Evolutionary conservation across 1,284 basidiomycete genomes (phyloP).

Genomic region (Bjerkandera adusta): DNA sequence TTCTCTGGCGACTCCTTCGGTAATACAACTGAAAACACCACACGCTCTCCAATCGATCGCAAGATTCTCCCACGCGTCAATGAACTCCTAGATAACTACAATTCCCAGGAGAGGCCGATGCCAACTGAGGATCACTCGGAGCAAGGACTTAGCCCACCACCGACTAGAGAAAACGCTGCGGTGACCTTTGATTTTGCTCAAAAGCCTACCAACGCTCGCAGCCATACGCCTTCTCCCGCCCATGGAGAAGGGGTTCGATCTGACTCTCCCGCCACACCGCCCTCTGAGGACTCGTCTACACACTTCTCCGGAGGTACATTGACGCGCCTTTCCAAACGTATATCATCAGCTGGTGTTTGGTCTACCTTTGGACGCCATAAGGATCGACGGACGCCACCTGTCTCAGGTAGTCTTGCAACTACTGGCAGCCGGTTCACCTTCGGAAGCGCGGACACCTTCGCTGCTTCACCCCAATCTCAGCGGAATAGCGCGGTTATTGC

Average conservation of each 20-base stretch:
- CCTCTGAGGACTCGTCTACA: slow-evolving; percentile 1
- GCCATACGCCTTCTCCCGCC: neutral
- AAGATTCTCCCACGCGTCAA: slow-evolving; percentile 25
- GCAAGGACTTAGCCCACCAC: slow-evolving; percentile 25
- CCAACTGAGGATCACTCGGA: too few relatives aligned
- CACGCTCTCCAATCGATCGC: slow-evolving; percentile 12
- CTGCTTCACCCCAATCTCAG: slow-evolving; percentile 15
- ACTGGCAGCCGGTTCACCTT: slow-evolving; percentile 21
- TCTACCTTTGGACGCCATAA: slow-evolving; percentile 41
- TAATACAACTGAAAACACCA: neutral
- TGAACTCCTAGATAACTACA: slow-evolving; percentile 23
- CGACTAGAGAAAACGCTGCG: too few relatives aligned
- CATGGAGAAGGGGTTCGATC: neutral
- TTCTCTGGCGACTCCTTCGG: neutral
- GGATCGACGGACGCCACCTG: slow-evolving; percentile 11
- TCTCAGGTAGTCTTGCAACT: slow-evolving; percentile 11
- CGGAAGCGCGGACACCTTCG: slow-evolving; percentile 23
- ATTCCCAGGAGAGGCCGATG: slow-evolving; percentile 15
- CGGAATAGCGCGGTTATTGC: slow-evolving; percentile 14
- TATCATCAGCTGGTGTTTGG: slow-evolving; percentile 34
- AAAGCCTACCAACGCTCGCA: neutral
- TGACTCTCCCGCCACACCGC: slow-evolving; percentile 1
- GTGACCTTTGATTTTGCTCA: neutral
- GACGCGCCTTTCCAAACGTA: slow-evolving; percentile 26
- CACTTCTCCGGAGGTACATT: slow-evolving; percentile 19